Base-by-base conservation (phyloP, 2,329 filamentous ascomycete species). In the Apiospora saccharicola region DNA sequence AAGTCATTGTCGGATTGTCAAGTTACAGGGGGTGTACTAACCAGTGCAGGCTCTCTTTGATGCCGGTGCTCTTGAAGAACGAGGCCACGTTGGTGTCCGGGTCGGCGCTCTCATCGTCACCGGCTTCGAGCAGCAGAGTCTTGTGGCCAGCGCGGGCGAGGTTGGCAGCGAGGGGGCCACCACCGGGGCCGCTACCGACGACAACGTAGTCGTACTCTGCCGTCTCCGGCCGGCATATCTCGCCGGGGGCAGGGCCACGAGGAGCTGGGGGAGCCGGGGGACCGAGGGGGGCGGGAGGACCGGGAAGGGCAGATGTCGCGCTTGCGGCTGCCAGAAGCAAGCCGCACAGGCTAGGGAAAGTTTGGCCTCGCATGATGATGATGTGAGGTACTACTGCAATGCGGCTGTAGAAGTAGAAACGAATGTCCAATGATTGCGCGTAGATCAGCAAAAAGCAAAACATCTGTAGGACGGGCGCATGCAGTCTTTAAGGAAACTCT, bases 101-200 rank as follows among this genome's bases (percentile, higher is more conserved):
- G 8, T 72, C 70, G 26, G 68, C 68, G 19, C 68, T 70, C 19
- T 70, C 68, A 53, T 70, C 47, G 13, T 68, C 70, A 22, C 86
- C 87, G 34, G 86, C 87, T 74, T 89, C 87, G 41, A 89, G 83
- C 8, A 89, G 81, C 24, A 89, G 82, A 6, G 86, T 85, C 74
- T 83, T 86, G 79, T 86, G 83, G 67, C 87, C 86, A 41, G 85
- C 85, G 47, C 85, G 81, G 13, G 87, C 87, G 61, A 89, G 82
- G 70, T 86, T 82, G 57, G 85, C 83, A 43, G 86, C 85, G 10
- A 88, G 77, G 44, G 86, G 86, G 49, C 82, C 85, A 70, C 86
- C 86, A 51, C 86, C 86, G n/a, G 86, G 80, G n/a, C 86, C 86
- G 26, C 85, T 87, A 14, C 87, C 87, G 37, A 89, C 85, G 19